Percentiles rank a stretch among this genome's conserved stretches.
phyloP scores from a whole-genome alignment of 495 filamentous ascomycete genomes.

The Hypoxylon subgilvum region DNA sequence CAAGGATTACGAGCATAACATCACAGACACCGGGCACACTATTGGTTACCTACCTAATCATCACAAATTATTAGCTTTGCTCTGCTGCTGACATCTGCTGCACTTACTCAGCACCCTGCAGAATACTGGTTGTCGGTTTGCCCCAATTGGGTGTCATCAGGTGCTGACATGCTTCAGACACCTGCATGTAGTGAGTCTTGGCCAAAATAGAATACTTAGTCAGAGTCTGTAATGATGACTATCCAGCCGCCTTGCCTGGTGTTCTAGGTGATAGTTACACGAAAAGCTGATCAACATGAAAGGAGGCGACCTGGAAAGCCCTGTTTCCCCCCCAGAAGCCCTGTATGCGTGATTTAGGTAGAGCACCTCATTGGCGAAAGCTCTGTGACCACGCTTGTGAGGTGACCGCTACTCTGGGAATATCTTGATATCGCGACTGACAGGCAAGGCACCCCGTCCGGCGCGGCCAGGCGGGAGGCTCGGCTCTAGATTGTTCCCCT shows the following conservation, averaged over 20 bases:
- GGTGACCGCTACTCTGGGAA: background rate
- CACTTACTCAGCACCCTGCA: constrained; percentile 3
- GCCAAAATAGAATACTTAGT: constrained; percentile 1
- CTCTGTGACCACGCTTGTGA: background rate
- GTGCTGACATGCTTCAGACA: no score
- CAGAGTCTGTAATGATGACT: constrained; percentile 16
- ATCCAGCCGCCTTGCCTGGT: background rate
- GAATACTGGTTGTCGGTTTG: background rate
- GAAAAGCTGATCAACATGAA: background rate
- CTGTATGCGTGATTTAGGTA: background rate
- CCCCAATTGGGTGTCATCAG: no score
- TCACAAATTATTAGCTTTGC: background rate
- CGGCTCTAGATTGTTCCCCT: background rate
- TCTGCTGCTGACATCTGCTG: background rate
- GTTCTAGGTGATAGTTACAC: background rate
- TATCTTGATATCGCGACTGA: background rate
- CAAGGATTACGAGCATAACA: background rate
- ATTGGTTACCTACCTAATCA: background rate
- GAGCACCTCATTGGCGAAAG: background rate
- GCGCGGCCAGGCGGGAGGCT: no score
- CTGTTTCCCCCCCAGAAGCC: no score
- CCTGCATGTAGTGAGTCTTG: no score
- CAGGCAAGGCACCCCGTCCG: no score
- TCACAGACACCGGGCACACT: background rate
- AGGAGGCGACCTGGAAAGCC: no score